phyloP scores from a whole-genome alignment of 495 filamentous ascomycete species.

The Daldinia grandis region DNA sequence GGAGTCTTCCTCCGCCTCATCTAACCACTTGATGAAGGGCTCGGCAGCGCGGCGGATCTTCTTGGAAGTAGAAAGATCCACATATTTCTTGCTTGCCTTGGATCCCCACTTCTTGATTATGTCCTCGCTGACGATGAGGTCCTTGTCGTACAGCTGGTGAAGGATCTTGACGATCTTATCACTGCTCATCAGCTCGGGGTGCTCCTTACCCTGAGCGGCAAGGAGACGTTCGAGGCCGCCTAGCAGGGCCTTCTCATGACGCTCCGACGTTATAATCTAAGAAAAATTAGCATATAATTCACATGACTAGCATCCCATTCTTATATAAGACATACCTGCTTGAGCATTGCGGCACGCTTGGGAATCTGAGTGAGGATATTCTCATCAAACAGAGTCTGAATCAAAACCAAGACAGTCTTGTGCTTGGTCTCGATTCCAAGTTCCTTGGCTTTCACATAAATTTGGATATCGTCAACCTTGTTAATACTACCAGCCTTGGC shows the following conservation, averaged over 20 bases:
- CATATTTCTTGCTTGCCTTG: slow-evolving; percentile 97
- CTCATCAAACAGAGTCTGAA: slow-evolving; percentile 92
- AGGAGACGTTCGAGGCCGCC: slow-evolving; percentile 95
- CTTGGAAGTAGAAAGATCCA: slow-evolving; percentile 87
- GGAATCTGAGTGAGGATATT: slow-evolving; percentile 83
- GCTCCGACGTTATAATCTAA: slow-evolving; percentile 84
- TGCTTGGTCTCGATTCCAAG: slow-evolving; percentile 95
- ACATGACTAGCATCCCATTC: neutral
- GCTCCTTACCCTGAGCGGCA: slow-evolving; percentile 70
- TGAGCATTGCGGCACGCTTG: slow-evolving; percentile 81
- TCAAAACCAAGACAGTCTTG: slow-evolving; percentile 89
- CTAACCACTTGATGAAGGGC: slow-evolving; percentile 93
- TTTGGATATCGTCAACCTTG: slow-evolving; percentile 83
- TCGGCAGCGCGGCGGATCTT: slow-evolving; percentile 95
- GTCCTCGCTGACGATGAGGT: slow-evolving; percentile 86
- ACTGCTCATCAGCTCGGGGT: slow-evolving; percentile 71
- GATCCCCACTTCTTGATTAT: slow-evolving; percentile 88
- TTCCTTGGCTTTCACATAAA: slow-evolving; percentile 96
- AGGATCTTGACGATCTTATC: slow-evolving; percentile 84
- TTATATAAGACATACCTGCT: slow-evolving; percentile 66
- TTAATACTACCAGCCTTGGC: slow-evolving; percentile 73
- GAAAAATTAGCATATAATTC: slow-evolving; percentile 46
- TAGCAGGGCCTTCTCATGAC: slow-evolving; percentile 96
- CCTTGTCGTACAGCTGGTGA: slow-evolving; percentile 84
- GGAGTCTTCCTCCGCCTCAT: slow-evolving; percentile 86